Base-by-base conservation (phyloP, 2,329 filamentous ascomycete genomes). In the Pezicula carpinea region DNA sequence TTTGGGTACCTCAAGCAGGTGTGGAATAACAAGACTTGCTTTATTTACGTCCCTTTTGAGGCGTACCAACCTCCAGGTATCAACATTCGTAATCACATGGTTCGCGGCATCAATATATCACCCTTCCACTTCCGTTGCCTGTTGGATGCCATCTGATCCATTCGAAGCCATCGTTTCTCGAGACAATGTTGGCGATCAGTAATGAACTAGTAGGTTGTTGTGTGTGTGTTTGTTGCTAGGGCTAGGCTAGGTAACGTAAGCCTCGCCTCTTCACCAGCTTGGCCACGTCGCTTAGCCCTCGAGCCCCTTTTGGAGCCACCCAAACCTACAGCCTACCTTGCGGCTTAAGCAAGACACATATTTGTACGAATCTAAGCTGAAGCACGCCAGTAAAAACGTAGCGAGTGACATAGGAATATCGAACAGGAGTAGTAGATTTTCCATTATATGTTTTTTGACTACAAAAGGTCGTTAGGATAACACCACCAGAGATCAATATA, bases 401-500 rank as follows among this genome's bases (percentile, higher is more conserved):
- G 74, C 70, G 39, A 77, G 74, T 1, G 59, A 69, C 50, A 64
- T 72, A 46, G 74, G 66, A 42, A 65, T 74, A 18, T 68, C 66
- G 48, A 83, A 71, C 0, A 83, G 82, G 8, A 87, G 67, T 0
- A 87, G 67, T 0, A 82, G 82, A 29, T 73, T 62, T 1, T 26
- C 11, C 22, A 76, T 68, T 11, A 18, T 11, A 23, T 11, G n/a
- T 40, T 40, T 19, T 10, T 22, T 26, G n/a, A 40, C n/a, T 15
- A 19, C 38, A 26, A 40, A 40, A 4, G 15, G 10, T 23, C 19
- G n/a, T 19, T 14, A 40, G 19, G 8, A 29, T 23, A 14, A 81
- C 26, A 2, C 78, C 43, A 0, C 81, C 80, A 2, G 83, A 50
- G 29, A 52, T 51, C 15, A 18, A 52, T 67, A 29, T 49, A 49